Evolutionary conservation across 257 asterid species (phyloP).

Genomic region (Capsicum chinense): DNA sequence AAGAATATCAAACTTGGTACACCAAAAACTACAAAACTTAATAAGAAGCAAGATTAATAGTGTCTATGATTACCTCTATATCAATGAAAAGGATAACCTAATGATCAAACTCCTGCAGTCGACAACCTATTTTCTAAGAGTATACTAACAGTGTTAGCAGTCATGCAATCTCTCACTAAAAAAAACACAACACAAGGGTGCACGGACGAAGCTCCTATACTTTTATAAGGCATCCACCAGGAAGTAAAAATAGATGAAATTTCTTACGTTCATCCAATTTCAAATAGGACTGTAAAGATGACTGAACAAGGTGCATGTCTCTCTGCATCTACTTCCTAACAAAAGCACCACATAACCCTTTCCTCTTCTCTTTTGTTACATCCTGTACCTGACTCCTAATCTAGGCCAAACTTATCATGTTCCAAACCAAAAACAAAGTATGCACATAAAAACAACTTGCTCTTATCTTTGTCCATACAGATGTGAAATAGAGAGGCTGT

Average conservation of each 20-base stretch:
- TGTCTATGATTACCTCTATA: background rate
- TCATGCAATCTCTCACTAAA: background rate
- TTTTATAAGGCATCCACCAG: background rate
- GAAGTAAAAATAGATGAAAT: background rate
- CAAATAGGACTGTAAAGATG: constrained; percentile 7
- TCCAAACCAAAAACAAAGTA: too few species aligned
- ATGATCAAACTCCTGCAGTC: background rate
- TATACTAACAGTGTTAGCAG: constrained; percentile 13
- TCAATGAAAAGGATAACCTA: constrained; percentile 18
- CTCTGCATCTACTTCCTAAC: background rate
- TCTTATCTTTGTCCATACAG: too few species aligned
- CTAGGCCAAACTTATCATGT: background rate
- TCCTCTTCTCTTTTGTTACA: constrained; percentile 15
- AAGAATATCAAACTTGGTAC: constrained; percentile 3
- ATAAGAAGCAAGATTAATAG: background rate
- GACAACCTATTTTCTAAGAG: background rate
- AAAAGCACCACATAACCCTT: background rate
- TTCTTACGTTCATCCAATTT: background rate
- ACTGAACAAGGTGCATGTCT: background rate
- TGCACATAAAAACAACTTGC: background rate
- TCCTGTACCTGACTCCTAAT: background rate
- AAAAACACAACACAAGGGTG: background rate
- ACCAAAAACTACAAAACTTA: constrained; percentile 5
- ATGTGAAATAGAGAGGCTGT: too few species aligned
- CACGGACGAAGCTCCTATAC: background rate